Conservation (phyloP, 768 basidiomycete genomes). For the Cantharellus anzutake region DNA sequence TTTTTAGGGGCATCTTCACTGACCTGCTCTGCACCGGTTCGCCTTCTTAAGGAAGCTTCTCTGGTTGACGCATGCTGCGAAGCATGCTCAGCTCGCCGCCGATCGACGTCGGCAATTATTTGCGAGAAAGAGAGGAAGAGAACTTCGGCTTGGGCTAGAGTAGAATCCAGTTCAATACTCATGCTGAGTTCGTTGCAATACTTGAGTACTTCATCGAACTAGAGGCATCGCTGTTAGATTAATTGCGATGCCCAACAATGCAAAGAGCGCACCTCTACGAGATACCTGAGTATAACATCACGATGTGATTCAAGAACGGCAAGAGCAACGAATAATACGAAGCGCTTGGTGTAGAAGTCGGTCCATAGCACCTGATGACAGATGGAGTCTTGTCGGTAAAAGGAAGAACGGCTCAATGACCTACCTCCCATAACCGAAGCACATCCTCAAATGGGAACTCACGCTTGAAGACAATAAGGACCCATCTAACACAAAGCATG, state of each 20-base stretch:
- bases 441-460: conserved; percentile 91
- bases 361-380: conserved; percentile 44
- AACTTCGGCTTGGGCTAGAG: conserved; percentile 92
- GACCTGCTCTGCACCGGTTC: no score
- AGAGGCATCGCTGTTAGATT: neutral
- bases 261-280: conserved; percentile 53
- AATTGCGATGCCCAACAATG: conserved; percentile 1
- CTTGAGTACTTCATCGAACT: conserved; percentile 65
- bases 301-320: conserved; percentile 90
- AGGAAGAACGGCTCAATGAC: conserved; percentile 3
- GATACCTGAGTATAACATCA: conserved; percentile 85
- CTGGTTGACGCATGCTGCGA: neutral
- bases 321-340: conserved; percentile 86
- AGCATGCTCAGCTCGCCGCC: conserved; percentile 41
- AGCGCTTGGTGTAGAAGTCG: conserved; percentile 70
- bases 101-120: conserved; percentile 76
- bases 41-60: no score
- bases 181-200: conserved; percentile 91
- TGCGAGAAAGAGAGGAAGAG: conserved; percentile 83
- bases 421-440: conserved; percentile 71
- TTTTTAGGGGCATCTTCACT: no score
- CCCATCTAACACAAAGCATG: conserved; percentile 37
- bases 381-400: neutral
- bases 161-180: conserved; percentile 93
- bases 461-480: conserved; percentile 86